Evolutionary conservation across 192 early-diverging fungal species (phyloP).

Genomic region (Entophlyctis helioformis): DNA sequence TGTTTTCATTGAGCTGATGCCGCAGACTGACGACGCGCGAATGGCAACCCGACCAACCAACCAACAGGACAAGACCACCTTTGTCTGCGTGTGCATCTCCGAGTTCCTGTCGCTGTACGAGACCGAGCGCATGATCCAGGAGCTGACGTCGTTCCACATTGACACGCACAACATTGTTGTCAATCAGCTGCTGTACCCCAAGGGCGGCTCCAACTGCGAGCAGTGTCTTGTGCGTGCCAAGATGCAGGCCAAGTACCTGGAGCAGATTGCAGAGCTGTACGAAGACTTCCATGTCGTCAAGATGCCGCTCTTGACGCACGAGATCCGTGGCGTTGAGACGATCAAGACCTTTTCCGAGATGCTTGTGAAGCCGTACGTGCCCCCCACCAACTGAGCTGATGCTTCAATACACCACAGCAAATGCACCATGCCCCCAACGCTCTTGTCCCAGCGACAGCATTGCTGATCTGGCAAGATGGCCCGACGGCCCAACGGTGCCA

Average conservation of each 20-base stretch:
- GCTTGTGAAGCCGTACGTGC: constrained; percentile 68
- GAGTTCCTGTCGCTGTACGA: constrained; percentile 99
- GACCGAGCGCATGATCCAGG: constrained; percentile 99
- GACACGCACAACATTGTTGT: constrained; percentile 99
- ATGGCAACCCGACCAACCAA: too few relatives aligned
- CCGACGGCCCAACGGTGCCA: too few relatives aligned
- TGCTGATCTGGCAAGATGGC: too few relatives aligned
- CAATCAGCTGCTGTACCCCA: constrained; percentile 95
- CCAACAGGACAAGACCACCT: constrained; percentile 97
- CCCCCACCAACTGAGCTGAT: too few relatives aligned
- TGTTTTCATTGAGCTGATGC: too few relatives aligned
- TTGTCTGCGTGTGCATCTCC: constrained; percentile 98
- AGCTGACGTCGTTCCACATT: constrained; percentile 92
- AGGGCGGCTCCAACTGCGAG: constrained; percentile 48
- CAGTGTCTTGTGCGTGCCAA: constrained; percentile 83
- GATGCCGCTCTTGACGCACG: constrained; percentile 90
- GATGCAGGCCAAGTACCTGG: constrained; percentile 98
- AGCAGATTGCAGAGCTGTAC: constrained; percentile 98
- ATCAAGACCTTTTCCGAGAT: constrained; percentile 87
- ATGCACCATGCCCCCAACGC: too few relatives aligned
- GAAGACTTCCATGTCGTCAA: constrained; percentile 95
- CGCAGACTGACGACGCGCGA: too few relatives aligned
- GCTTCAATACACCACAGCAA: too few relatives aligned
- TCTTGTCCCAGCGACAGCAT: too few relatives aligned
- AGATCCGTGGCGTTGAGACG: constrained; percentile 89